Conservation (phyloP, 306 rosid genomes). For the Canavalia gladiata region DNA sequence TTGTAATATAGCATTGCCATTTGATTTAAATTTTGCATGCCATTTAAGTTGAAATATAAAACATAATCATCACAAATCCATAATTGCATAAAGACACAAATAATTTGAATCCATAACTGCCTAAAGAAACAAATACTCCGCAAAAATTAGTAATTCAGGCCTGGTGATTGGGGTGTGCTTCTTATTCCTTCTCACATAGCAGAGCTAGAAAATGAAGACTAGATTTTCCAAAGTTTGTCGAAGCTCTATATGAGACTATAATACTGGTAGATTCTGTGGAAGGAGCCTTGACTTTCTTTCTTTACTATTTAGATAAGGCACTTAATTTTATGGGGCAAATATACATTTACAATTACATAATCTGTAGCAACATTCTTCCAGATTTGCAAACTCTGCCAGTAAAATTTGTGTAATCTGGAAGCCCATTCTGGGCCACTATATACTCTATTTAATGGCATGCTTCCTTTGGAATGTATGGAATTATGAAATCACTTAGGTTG, state of each 20-base stretch:
- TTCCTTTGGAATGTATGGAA: constrained; percentile 23
- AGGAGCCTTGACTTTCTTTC: background rate
- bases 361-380: background rate
- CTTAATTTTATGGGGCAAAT: constrained; percentile 18
- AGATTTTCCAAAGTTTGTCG: background rate
- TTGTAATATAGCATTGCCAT: background rate
- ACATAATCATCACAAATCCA: too few relatives aligned
- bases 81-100: too few relatives aligned
- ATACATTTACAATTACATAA: background rate
- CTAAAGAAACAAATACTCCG: too few relatives aligned
- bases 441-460: background rate
- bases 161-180: too few relatives aligned
- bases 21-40: background rate
- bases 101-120: too few relatives aligned
- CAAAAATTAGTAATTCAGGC: too few relatives aligned
- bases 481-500: background rate
- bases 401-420: constrained; percentile 14
- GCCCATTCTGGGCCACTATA: background rate
- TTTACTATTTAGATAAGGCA: background rate
- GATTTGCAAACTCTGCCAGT: background rate
- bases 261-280: background rate
- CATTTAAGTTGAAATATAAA: too few relatives aligned
- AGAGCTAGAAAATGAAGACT: background rate
- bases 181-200: too few relatives aligned
- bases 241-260: background rate